These are phyloP conservation scores for Fraxinus floribunda DNA, from an alignment of 305 asterid genomes.

Conservation along the genomic window DNA sequence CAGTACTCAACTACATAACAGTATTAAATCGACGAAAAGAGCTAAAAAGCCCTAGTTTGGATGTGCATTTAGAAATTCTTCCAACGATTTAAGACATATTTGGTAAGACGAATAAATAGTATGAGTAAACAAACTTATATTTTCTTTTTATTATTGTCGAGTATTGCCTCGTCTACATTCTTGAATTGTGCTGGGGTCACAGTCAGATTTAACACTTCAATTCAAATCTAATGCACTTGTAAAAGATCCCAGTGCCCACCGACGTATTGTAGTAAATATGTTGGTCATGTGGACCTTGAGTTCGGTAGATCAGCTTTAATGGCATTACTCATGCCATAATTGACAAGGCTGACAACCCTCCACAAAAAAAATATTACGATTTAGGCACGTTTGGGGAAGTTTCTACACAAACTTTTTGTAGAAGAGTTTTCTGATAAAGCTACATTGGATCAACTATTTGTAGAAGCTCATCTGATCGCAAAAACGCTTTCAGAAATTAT, in stretches of 20 bases:
- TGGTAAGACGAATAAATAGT: not conserved
- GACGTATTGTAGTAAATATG: constrained; percentile 32
- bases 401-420: not conserved
- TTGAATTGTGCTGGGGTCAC: constrained; percentile 14
- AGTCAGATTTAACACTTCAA: constrained; percentile 22
- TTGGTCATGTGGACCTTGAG: constrained; percentile 36
- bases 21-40: not conserved
- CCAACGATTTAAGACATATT: not conserved
- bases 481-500: not conserved
- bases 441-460: not conserved
- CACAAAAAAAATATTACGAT: not conserved
- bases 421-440: not conserved
- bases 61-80: not conserved
- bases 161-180: not conserved
- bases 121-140: not conserved
- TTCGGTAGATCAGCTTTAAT: constrained; percentile 26
- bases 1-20: not conserved
- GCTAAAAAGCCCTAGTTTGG: not conserved
- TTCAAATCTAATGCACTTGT: constrained; percentile 22
- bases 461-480: not conserved
- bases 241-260: constrained; percentile 32
- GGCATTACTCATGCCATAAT: constrained; percentile 25
- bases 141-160: not conserved
- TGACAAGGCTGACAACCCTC: not conserved
- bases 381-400: not conserved